These are phyloP conservation scores for Trichophyton simii DNA, from an alignment of 2,329 filamentous ascomycete species.

Conservation along the genomic window DNA sequence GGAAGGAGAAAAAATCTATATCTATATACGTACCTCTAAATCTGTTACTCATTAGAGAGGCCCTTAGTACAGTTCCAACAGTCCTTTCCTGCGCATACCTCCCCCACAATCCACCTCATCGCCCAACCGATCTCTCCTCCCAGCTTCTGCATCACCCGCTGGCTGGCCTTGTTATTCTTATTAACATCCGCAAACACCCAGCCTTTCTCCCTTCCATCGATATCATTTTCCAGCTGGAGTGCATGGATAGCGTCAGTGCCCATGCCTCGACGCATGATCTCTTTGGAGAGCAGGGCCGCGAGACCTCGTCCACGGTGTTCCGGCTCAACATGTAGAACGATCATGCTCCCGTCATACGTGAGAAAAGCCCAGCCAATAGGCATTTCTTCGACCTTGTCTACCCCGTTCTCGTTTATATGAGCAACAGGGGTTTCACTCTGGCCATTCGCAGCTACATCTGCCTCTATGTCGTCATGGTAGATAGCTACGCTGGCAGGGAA, in stretches of 20 bases:
- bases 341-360: conserved; percentile 26
- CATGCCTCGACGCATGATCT: conserved; percentile 24
- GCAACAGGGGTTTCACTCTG: neutral
- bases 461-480: conserved; percentile 16
- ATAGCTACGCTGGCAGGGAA: conserved; percentile 27
- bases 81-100: conserved; percentile 12
- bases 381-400: conserved; percentile 14
- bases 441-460: neutral
- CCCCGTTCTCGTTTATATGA: neutral
- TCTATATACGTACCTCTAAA: neutral
- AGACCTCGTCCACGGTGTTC: conserved; percentile 29
- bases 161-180: conserved; percentile 25
- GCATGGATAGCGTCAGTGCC: conserved; percentile 13
- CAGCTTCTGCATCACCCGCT: conserved; percentile 34
- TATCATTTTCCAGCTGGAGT: neutral
- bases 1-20: neutral
- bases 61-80: neutral
- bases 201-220: conserved; percentile 9
- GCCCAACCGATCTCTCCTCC: conserved; percentile 26
- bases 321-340: conserved; percentile 31
- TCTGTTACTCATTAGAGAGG: neutral
- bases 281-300: conserved; percentile 22
- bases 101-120: conserved; percentile 28
- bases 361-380: conserved; percentile 33
- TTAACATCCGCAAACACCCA: conserved; percentile 32